Percentiles rank a stretch among this genome's conserved stretches.
Conservation (phyloP, 306 rosid species). For the Macrotyloma uniflorum region DNA sequence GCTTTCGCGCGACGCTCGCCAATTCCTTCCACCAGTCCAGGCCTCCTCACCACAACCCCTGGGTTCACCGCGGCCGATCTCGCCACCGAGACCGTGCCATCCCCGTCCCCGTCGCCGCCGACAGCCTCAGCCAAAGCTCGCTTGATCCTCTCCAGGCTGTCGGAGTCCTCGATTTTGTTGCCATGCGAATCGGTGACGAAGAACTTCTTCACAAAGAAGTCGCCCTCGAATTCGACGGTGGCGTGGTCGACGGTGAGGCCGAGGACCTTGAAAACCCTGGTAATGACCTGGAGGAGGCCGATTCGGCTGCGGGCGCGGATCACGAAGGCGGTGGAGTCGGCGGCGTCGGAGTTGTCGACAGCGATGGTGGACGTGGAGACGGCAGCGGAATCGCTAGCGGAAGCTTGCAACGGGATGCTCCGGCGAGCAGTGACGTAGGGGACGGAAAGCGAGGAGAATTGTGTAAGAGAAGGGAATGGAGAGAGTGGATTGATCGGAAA, state of each 20-base stretch:
- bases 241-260: conserved; percentile 69
- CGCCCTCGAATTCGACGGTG: conserved; percentile 66
- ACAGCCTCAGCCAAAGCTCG: conserved; percentile 66
- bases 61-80: conserved; percentile 31
- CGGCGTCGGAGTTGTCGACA: conserved; percentile 45
- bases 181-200: conserved; percentile 68
- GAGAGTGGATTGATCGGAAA: background rate
- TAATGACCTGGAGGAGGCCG: conserved; percentile 70
- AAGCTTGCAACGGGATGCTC: conserved; percentile 31
- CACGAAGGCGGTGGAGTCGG: conserved; percentile 56
- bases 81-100: conserved; percentile 37
- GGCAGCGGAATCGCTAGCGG: conserved; percentile 36
- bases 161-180: conserved; percentile 53
- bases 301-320: conserved; percentile 68
- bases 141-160: conserved; percentile 60
- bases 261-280: conserved; percentile 71
- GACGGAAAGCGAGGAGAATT: conserved; percentile 19
- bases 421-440: conserved; percentile 2
- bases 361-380: conserved; percentile 46
- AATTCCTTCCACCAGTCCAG: conserved; percentile 49
- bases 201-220: conserved; percentile 58
- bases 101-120: conserved; percentile 24
- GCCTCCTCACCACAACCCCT: conserved; percentile 62
- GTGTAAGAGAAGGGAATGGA: conserved; percentile 30
- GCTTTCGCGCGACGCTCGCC: conserved; percentile 55